Base-by-base conservation (phyloP, 192 early-diverging fungal species). In the Mortierella claussenii region DNA sequence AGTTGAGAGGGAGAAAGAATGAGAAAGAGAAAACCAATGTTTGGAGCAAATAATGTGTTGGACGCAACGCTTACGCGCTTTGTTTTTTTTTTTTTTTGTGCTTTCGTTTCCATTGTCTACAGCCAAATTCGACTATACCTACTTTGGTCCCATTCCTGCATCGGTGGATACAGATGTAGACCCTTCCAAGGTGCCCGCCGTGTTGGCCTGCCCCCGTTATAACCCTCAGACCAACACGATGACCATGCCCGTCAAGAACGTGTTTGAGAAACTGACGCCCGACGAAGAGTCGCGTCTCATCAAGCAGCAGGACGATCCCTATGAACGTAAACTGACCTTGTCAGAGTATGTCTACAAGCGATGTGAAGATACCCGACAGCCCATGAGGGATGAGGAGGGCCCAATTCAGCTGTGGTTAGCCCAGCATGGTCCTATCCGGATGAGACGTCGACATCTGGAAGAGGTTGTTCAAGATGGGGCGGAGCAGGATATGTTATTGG, bases 41-140 rank as follows among this genome's bases (percentile, higher is more conserved):
- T n/a, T n/a, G n/a, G n/a, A n/a, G n/a, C n/a, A n/a, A n/a, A n/a
- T n/a, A n/a, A n/a, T n/a, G n/a, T n/a, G n/a, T n/a, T n/a, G n/a
- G n/a, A n/a, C n/a, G n/a, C n/a, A n/a, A n/a, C n/a, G n/a, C n/a
- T n/a, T n/a, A n/a, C n/a, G n/a, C n/a, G n/a, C n/a, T n/a, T n/a
- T n/a, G n/a, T n/a, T 5, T 54, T 28, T 57, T 40, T 32, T 5
- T 51, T 33, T 43, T 18, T 12, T 43, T n/a, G 12, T 47, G 12
- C 42, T n/a, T n/a, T n/a, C n/a, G 13, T 40, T 40, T 7, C 37
- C 13, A 40, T 10, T n/a, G 24, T 23, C 27, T 40, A 55, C 37
- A 73, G 70, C 81, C 44, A 78, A 79, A 49, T 82, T 82, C 50
- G 75, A 82, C 24, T 79, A 82, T 56, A 79, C 75, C 33, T 82